Percentiles rank a stretch among this genome's conserved stretches.
Conservation (phyloP, 1,284 basidiomycete genomes). For the Cystobasidium slooffiae region DNA sequence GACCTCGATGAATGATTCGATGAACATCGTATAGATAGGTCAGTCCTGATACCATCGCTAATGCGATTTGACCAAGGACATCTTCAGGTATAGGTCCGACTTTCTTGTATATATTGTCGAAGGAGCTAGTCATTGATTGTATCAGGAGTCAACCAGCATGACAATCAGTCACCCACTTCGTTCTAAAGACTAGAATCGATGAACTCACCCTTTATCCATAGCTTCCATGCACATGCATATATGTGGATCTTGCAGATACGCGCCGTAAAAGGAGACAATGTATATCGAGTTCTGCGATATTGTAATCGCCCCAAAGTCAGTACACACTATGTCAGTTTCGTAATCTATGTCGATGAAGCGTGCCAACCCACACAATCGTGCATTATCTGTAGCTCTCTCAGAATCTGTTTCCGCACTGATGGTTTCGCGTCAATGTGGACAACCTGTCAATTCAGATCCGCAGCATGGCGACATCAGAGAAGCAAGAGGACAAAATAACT, state of each 20-base stretch:
- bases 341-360: background rate
- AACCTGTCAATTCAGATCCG: constrained; percentile 64
- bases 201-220: constrained; percentile 73
- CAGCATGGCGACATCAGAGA: background rate
- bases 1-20: constrained; percentile 98
- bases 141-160: constrained; percentile 3
- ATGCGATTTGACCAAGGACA: constrained; percentile 86
- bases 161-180: background rate
- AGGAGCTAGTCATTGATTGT: constrained; percentile 57
- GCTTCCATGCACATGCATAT: constrained; percentile 99
- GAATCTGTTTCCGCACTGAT: constrained; percentile 94
- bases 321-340: background rate
- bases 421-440: constrained; percentile 98
- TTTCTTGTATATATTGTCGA: constrained; percentile 91
- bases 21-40: constrained; percentile 99
- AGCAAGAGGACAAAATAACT: background rate
- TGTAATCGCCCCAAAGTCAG: background rate
- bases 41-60: constrained; percentile 89
- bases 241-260: constrained; percentile 92
- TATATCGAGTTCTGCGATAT: constrained; percentile 65
- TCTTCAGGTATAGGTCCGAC: constrained; percentile 87
- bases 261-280: constrained; percentile 96
- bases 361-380: constrained; percentile 75
- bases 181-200: background rate
- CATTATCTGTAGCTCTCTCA: constrained; percentile 97